Base-by-base conservation (phyloP, 192 early-diverging fungal species). In the Allomyces javanicus region DNA sequence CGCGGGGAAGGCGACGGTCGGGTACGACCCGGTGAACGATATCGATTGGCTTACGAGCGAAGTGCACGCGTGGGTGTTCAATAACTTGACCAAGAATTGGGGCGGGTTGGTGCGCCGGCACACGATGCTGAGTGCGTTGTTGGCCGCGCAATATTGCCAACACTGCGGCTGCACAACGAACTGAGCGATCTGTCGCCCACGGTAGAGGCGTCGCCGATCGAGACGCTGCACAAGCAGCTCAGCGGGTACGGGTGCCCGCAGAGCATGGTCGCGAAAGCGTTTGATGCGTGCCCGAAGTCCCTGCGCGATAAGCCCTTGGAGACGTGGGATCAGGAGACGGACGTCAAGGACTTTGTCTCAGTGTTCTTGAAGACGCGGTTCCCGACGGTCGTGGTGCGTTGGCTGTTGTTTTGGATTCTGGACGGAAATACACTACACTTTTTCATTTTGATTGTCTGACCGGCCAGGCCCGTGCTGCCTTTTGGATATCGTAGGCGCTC, bases 1-100 rank as follows among this genome's bases (percentile, higher is more conserved):
- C 5, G 73, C 72, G 62, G 89, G 89, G 4, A 86, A 87, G 63
- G 87, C 81, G 50, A 88, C 89, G 4, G 72, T 77, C 12, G 88
- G 88, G 12, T 90, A 92, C 65, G 89, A 92, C 61, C 89, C 89
- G 6, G 77, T 89, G 10, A 82, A 86, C 69, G 89, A 92, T 70
- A 87, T 92, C 44, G 86, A 84, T 69, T 92, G 89, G 89, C 79
- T 92, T 22, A 73, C 79, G 25, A 44, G 69, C 1, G 89, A 91
- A 72, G 84, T 91, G 64, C 85, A 89, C 61, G 79, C 76, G 55
- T 85, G 88, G 87, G 76, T 92, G 24, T 83, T 71, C 67, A 81
- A 82, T 17, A 92, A 92, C 72, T 61, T 92, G 64, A 67, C 81
- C 55, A 83, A 81, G 44, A 73, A 77, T 65, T 92, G 89, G 89